A percentile compares a stretch with the other conserved stretches of the same genome.
phyloP scores from a whole-genome alignment of 345 rosid species.

The Salix dunnii region DNA sequence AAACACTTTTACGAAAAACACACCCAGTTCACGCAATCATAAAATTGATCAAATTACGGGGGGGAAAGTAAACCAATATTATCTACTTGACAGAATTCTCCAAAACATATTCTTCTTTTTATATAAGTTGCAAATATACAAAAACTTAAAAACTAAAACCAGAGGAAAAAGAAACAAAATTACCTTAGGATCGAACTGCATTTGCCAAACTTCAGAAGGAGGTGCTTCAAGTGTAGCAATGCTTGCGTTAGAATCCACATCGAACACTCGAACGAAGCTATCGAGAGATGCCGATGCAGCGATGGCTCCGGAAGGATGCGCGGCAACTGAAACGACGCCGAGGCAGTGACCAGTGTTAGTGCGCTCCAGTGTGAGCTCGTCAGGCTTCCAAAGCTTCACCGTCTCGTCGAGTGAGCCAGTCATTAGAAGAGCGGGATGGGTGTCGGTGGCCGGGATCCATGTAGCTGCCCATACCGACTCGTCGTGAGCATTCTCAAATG shows the following conservation, averaged over 20 bases:
- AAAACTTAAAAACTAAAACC: neutral
- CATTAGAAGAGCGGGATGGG: constrained; percentile 64
- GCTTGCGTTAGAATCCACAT: constrained; percentile 84
- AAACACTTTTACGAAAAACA: neutral
- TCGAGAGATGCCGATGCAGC: constrained; percentile 96
- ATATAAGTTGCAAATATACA: too few relatives aligned
- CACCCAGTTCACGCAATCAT: neutral
- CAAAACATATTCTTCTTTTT: too few relatives aligned
- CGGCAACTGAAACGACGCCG: constrained; percentile 91
- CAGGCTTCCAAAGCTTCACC: constrained; percentile 78
- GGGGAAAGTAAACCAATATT: too few relatives aligned
- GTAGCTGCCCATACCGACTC: constrained; percentile 93
- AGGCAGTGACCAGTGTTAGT: constrained; percentile 90
- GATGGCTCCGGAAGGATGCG: constrained; percentile 90
- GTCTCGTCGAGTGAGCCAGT: constrained; percentile 96
- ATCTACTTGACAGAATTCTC: too few relatives aligned
- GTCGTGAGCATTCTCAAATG: constrained; percentile 77
- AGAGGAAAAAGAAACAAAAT: too few relatives aligned
- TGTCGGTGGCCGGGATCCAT: constrained; percentile 75
- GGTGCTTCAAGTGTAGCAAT: constrained; percentile 93
- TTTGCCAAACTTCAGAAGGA: constrained; percentile 95
- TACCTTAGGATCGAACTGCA: constrained; percentile 94
- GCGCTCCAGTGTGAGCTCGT: constrained; percentile 68
- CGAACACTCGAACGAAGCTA: constrained; percentile 90
- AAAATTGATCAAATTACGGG: too few relatives aligned